Evolutionary conservation across 176 grass and related monocot genomes (phyloP).

Genomic region (Oryza nivara): DNA sequence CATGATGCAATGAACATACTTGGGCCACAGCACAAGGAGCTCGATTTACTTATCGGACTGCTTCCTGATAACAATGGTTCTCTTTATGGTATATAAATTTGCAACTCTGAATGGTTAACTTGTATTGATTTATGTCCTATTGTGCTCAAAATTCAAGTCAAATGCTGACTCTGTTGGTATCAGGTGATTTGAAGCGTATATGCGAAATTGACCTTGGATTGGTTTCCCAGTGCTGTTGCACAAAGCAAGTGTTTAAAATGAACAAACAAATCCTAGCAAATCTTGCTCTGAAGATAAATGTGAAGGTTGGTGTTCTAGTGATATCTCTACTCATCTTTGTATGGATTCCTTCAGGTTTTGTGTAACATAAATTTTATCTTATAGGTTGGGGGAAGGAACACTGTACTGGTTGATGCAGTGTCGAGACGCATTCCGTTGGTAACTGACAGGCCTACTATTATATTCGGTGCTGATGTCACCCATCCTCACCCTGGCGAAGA

Average conservation of each 20-base stretch:
- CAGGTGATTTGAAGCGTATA: slow-evolving; percentile 90
- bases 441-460: slow-evolving; percentile 89
- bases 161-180: not conserved
- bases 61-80: slow-evolving; percentile 91
- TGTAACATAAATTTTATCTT: slow-evolving; percentile 8
- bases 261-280: slow-evolving; percentile 88
- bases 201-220: slow-evolving; percentile 93
- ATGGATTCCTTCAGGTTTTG: not conserved
- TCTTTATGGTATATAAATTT: slow-evolving; percentile 74
- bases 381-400: slow-evolving; percentile 96
- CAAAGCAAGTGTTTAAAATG: slow-evolving; percentile 84
- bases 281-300: slow-evolving; percentile 95
- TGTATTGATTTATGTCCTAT: not conserved
- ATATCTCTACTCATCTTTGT: not conserved
- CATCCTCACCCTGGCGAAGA: slow-evolving; percentile 98
- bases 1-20: slow-evolving; percentile 67
- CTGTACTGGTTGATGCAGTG: slow-evolving; percentile 82
- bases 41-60: slow-evolving; percentile 83
- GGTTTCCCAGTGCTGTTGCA: slow-evolving; percentile 79
- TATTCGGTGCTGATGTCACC: slow-evolving; percentile 94
- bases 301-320: slow-evolving; percentile 60
- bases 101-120: not conserved
- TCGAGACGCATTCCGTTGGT: slow-evolving; percentile 77
- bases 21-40: slow-evolving; percentile 61
- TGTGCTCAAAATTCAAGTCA: not conserved